Percentiles rank a stretch among this genome's conserved stretches.
phyloP scores from a whole-genome alignment of 164 flowering plant genomes.

The Macadamia tetraphylla region DNA sequence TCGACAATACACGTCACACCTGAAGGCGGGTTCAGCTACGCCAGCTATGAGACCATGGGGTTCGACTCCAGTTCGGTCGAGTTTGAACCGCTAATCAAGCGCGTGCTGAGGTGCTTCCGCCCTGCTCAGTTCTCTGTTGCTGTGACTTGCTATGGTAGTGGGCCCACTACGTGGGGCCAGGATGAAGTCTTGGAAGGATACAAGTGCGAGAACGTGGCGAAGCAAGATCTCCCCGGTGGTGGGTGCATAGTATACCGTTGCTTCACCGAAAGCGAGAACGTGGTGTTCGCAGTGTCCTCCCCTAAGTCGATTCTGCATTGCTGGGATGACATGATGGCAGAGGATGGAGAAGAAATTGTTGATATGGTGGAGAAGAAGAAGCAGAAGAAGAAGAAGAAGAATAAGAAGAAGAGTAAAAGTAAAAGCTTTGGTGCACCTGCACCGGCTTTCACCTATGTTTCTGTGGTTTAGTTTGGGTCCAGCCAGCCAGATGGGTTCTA shows the following conservation, averaged over 20 bases:
- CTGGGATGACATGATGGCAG: constrained; percentile 24
- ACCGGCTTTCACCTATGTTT: too few species aligned
- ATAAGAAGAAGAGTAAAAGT: too few species aligned
- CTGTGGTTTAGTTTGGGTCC: too few species aligned
- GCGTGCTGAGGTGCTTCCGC: constrained; percentile 51
- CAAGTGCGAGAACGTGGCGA: constrained; percentile 23
- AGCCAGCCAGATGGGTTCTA: too few species aligned
- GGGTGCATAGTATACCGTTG: constrained; percentile 34
- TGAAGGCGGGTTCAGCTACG: constrained; percentile 83
- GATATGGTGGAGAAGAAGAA: too few species aligned
- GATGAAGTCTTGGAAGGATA: constrained; percentile 31
- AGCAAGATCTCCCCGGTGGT: constrained; percentile 42
- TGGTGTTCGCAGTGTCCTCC: constrained; percentile 7
- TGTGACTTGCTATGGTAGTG: constrained; percentile 22
- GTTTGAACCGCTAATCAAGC: constrained; percentile 27
- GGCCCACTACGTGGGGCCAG: constrained; percentile 19
- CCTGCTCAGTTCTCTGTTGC: constrained; percentile 62
- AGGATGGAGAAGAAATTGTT: constrained; percentile 2
- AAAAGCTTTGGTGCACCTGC: too few species aligned
- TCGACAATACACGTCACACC: constrained; percentile 85
- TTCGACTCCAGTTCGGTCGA: constrained; percentile 24
- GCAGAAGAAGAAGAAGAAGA: too few species aligned
- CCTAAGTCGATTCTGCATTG: constrained; percentile 21
- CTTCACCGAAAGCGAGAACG: constrained; percentile 14
- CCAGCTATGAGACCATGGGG: constrained; percentile 69